Evolutionary conservation across 306 rosid species (phyloP).

Genomic region (Cicer arietinum): DNA sequence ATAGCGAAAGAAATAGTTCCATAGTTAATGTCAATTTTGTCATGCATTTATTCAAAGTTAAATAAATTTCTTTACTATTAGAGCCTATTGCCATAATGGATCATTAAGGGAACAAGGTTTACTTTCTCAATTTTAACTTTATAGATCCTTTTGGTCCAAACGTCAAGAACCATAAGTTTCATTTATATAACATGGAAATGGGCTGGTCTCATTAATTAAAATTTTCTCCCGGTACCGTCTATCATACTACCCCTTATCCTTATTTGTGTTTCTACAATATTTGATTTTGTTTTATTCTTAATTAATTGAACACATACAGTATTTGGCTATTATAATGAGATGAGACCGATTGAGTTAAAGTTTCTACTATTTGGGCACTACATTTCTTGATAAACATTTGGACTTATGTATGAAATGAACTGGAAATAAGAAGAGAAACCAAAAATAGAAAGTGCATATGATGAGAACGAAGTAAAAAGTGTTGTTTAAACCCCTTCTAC

Average conservation of each 20-base stretch:
- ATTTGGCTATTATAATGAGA: not conserved
- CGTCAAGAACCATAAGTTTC: not conserved
- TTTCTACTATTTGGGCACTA: not conserved
- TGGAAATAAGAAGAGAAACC: not conserved
- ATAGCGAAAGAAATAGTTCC: slow-evolving; percentile 15
- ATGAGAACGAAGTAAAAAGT: not conserved
- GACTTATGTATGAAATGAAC: not conserved
- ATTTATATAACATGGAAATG: slow-evolving; percentile 18
- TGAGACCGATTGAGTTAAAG: not conserved
- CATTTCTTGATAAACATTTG: not conserved
- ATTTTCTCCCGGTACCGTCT: not conserved
- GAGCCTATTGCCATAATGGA: not conserved
- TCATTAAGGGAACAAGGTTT: slow-evolving; percentile 8
- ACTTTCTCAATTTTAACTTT: slow-evolving; percentile 24
- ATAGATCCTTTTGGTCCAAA: slow-evolving; percentile 2
- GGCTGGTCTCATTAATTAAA: not conserved
- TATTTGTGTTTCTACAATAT: slow-evolving; percentile 13
- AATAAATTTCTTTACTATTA: too few relatives aligned
- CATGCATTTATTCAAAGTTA: too few relatives aligned
- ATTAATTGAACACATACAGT: too few relatives aligned
- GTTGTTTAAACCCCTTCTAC: slow-evolving; percentile 28
- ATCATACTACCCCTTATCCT: not conserved
- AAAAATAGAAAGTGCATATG: not conserved
- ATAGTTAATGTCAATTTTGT: not conserved
- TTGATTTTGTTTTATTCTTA: slow-evolving; percentile 5